Evolutionary conservation across 495 filamentous ascomycete species (phyloP).

Genomic region (Paragyromitra xinjiangensis): DNA sequence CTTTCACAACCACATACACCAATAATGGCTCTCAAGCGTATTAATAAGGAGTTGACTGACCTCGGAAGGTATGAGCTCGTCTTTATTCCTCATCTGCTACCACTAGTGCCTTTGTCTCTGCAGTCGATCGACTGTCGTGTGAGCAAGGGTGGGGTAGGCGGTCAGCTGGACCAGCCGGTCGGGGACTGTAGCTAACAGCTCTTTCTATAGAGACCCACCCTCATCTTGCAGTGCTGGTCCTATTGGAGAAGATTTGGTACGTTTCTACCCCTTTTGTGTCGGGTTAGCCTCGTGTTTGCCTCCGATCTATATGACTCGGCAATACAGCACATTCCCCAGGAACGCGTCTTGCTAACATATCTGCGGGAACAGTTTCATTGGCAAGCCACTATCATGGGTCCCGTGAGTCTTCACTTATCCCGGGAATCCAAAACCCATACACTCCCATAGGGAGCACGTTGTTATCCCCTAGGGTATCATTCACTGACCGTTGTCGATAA

Average conservation of each 20-base stretch:
- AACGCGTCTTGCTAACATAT: slow-evolving; percentile 58
- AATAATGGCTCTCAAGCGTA: slow-evolving; percentile 97
- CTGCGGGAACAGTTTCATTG: slow-evolving; percentile 85
- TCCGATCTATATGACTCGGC: slow-evolving; percentile 1
- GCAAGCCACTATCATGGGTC: slow-evolving; percentile 99
- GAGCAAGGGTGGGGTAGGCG: slow-evolving; percentile 41
- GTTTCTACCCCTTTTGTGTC: slow-evolving; percentile 58
- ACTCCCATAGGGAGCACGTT: not conserved
- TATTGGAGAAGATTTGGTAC: slow-evolving; percentile 95
- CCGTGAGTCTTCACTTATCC: slow-evolving; percentile 71
- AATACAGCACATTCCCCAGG: slow-evolving; percentile 19
- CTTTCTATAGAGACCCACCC: slow-evolving; percentile 80
- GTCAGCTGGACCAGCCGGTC: slow-evolving; percentile 22
- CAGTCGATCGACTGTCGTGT: slow-evolving; percentile 33
- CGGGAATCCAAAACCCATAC: slow-evolving; percentile 3
- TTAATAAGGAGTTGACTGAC: slow-evolving; percentile 99
- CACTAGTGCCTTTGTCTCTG: slow-evolving; percentile 1
- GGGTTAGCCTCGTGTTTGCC: slow-evolving; percentile 30
- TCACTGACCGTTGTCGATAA: slow-evolving; percentile 55
- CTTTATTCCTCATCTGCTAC: not conserved
- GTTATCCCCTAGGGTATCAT: slow-evolving; percentile 11
- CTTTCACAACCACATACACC: slow-evolving; percentile 57
- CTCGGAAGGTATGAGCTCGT: slow-evolving; percentile 86
- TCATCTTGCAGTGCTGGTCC: slow-evolving; percentile 98
- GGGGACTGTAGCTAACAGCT: slow-evolving; percentile 35